Evolutionary conservation across 2,329 filamentous ascomycete species (phyloP).

Genomic region (Elsinoe fawcettii): DNA sequence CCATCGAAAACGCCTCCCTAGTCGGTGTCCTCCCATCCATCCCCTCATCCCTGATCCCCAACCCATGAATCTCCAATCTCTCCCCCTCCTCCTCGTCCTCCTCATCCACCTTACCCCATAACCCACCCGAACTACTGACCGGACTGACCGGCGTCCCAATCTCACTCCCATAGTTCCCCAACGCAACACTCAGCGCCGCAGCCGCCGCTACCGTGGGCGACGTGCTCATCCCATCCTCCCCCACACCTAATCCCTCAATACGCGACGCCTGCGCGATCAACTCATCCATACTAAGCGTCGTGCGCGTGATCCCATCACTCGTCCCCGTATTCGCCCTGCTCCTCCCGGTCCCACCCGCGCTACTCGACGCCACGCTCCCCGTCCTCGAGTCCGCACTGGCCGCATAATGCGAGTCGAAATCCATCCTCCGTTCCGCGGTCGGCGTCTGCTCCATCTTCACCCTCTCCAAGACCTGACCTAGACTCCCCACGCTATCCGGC

Average conservation of each 20-base stretch:
- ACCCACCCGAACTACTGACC: not conserved
- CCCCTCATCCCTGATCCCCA: conserved; percentile 13
- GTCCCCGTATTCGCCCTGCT: not conserved
- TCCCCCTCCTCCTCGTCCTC: conserved; percentile 12
- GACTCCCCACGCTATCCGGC: conserved; percentile 33
- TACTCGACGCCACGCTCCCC: not conserved
- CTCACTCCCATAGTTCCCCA: not conserved
- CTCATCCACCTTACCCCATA: conserved; percentile 5
- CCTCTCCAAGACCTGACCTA: conserved; percentile 37
- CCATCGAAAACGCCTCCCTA: conserved; percentile 6
- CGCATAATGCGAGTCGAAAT: conserved; percentile 24
- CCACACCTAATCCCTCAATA: not conserved
- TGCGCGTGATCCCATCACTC: not conserved
- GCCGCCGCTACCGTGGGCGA: not conserved
- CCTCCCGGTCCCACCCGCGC: not conserved
- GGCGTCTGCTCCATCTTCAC: conserved; percentile 41
- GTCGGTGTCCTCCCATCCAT: conserved; percentile 11
- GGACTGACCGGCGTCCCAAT: not conserved
- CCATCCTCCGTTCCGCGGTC: conserved; percentile 33
- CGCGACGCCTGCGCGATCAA: conserved; percentile 1
- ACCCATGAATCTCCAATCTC: conserved; percentile 12
- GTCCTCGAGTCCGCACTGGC: not conserved
- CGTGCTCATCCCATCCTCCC: not conserved
- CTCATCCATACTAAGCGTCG: conserved; percentile 12
- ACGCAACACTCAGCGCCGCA: conserved; percentile 7